Base-by-base conservation (phyloP, 768 basidiomycete species). In the Lactarius psammicola region DNA sequence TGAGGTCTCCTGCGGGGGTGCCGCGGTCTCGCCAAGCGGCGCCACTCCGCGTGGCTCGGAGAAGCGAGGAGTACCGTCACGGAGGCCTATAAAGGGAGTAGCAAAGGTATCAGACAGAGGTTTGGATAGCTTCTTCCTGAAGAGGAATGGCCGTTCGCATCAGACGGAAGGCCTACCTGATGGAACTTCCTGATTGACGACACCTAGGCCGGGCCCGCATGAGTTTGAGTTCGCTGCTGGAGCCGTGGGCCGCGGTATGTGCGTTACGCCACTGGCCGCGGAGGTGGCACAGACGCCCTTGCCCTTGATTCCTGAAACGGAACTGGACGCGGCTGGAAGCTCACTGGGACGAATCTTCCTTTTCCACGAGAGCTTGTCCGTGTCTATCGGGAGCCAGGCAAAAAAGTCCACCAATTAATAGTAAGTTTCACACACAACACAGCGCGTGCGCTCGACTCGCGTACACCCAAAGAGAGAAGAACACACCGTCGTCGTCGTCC, bases 401-500 rank as follows among this genome's bases (percentile, higher is more conserved):
- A 26, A 13, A 23, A 13, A 42, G 20, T 7, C 42, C 18, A 20
- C 18, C 18, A 18, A 18, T 42, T 23, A 49, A 26, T 4, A 49
- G 11, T 49, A 3, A 42, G 42, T 42, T 20, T 9, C n/a, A 49
- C 13, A 26, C 38, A 26, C 11, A 4, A 49, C 5, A 49, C 11
- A 55, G 17, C 15, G 10, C 28, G 49, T 23, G 28, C n/a, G 11
- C 44, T 10, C 11, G 10, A 13, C 46, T 49, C 46, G 23, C n/a
- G 46, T 9, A 49, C 23, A 26, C 1, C n/a, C 44, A 46, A 0
- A 54, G 31, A 28, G 28, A 53, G 13, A 53, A 15, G 13, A 31
- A 55, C 56, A 23, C 33, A 60, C 59, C 58, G 20, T 59, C 33
- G n/a, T 26, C 44, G 23, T 56, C 54, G 28, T 38, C 15, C 18